A percentile compares a stretch with the other conserved stretches of the same genome.
These are phyloP conservation scores for Fusarium sp. DNA, from an alignment of 2,329 filamentous ascomycete genomes.

Conservation along the genomic window DNA sequence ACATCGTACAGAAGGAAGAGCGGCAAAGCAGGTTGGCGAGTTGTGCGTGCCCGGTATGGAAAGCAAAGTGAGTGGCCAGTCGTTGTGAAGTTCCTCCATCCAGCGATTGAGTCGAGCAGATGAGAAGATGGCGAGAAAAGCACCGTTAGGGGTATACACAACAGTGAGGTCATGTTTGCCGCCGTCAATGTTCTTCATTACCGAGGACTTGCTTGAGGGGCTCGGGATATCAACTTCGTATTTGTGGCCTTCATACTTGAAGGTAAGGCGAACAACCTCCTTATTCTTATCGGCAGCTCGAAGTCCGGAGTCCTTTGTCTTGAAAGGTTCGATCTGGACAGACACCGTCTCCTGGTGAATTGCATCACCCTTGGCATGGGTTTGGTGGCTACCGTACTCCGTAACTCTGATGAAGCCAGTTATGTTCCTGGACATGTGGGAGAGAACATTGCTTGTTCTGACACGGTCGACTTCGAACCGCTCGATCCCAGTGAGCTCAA, in stretches of 20 bases:
- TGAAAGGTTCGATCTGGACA: conserved; percentile 76
- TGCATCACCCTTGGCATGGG: conserved; percentile 66
- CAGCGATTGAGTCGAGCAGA: conserved; percentile 77
- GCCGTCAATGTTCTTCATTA: conserved; percentile 68
- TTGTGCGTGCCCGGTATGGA: conserved; percentile 98
- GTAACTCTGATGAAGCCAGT: conserved; percentile 60
- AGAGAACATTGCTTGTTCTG: conserved; percentile 58
- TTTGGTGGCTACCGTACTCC: conserved; percentile 48
- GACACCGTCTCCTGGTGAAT: conserved; percentile 73
- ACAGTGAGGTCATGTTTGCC: conserved; percentile 71
- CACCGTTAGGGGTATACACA: conserved; percentile 70
- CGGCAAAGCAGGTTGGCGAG: conserved; percentile 84
- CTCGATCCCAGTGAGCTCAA: conserved; percentile 80
- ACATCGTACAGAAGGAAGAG: conserved; percentile 92
- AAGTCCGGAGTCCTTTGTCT: conserved; percentile 69
- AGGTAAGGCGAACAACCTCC: conserved; percentile 79
- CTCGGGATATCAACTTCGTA: conserved; percentile 82
- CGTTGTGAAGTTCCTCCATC: conserved; percentile 83
- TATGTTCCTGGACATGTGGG: conserved; percentile 60
- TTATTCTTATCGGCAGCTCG: conserved; percentile 67
- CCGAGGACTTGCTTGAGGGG: conserved; percentile 67
- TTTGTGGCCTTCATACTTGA: conserved; percentile 67
- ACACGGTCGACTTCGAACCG: conserved; percentile 71
- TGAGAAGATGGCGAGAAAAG: conserved; percentile 74
- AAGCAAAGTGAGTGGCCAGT: conserved; percentile 80